Evolutionary conservation across 805 yeast genomes (phyloP).

Genomic region (Candida nitratophila): DNA sequence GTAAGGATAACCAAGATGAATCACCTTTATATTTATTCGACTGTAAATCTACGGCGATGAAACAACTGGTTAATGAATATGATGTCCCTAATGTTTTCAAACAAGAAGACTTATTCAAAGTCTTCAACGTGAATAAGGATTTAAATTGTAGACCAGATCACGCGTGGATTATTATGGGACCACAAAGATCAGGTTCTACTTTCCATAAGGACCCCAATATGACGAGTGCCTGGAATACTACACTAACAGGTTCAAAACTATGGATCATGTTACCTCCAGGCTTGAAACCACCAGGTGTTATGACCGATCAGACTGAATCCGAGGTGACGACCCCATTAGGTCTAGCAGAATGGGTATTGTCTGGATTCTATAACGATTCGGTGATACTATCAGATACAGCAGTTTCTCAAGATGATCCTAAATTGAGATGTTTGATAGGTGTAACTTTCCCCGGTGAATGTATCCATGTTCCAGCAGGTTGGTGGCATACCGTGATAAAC

Average conservation of each 20-base stretch:
- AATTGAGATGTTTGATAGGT: slow-evolving; percentile 45
- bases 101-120: slow-evolving; percentile 52
- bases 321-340: slow-evolving; percentile 93
- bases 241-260: slow-evolving; percentile 64
- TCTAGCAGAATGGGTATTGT: slow-evolving; percentile 82
- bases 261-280: slow-evolving; percentile 88
- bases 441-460: slow-evolving; percentile 78
- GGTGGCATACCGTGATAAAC: slow-evolving; percentile 97
- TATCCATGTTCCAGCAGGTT: slow-evolving; percentile 87
- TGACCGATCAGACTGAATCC: slow-evolving; percentile 66
- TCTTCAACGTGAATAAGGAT: slow-evolving; percentile 32
- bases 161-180: slow-evolving; percentile 89
- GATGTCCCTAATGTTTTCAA: slow-evolving; percentile 46
- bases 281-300: slow-evolving; percentile 78
- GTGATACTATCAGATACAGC: slow-evolving; percentile 38
- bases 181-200: slow-evolving; percentile 75
- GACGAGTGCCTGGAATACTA: slow-evolving; percentile 88
- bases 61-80: slow-evolving; percentile 46
- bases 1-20: slow-evolving; percentile 61
- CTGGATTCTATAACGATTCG: slow-evolving; percentile 74
- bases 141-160: slow-evolving; percentile 71
- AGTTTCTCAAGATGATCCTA: neutral
- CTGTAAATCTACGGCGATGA: slow-evolving; percentile 66
- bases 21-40: slow-evolving; percentile 83
- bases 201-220: slow-evolving; percentile 91